Evolutionary conservation across 805 yeast genomes (phyloP).

Genomic region (Candida glaebosa): DNA sequence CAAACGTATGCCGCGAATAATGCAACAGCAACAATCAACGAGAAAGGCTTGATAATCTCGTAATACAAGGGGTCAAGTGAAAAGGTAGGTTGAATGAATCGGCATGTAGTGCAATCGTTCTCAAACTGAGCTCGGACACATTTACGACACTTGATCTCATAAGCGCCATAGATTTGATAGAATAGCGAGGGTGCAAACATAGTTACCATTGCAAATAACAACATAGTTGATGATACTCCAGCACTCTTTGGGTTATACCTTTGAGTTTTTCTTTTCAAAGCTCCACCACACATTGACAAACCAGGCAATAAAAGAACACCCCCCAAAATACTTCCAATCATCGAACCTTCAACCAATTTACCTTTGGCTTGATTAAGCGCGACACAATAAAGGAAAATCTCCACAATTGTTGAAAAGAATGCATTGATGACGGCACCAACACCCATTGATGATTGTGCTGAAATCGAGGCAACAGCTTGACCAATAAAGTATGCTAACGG

Average conservation of each 20-base stretch:
- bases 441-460: conserved; percentile 98
- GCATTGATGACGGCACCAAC: conserved; percentile 98
- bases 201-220: conserved; percentile 82
- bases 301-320: conserved; percentile 93
- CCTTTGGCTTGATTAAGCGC: conserved; percentile 86
- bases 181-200: conserved; percentile 91
- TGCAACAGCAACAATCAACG: conserved; percentile 73
- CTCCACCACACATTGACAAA: conserved; percentile 96
- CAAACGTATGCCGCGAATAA: conserved; percentile 80
- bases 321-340: conserved; percentile 90
- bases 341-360: conserved; percentile 88
- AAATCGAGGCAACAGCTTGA: conserved; percentile 98
- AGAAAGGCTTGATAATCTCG: conserved; percentile 74
- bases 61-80: conserved; percentile 64
- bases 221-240: conserved; percentile 95
- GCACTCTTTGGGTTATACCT: conserved; percentile 95
- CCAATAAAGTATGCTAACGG: conserved; percentile 97
- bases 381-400: conserved; percentile 86
- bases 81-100: conserved; percentile 74
- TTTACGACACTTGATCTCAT: conserved; percentile 66
- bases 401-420: conserved; percentile 93
- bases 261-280: conserved; percentile 86
- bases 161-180: conserved; percentile 85
- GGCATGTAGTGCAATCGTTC: conserved; percentile 63
- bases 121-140: conserved; percentile 33